Percentiles rank a stretch among this genome's conserved stretches.
Conservation (phyloP, 371 early-diverging fungal genomes). For the Mucor sp. region DNA sequence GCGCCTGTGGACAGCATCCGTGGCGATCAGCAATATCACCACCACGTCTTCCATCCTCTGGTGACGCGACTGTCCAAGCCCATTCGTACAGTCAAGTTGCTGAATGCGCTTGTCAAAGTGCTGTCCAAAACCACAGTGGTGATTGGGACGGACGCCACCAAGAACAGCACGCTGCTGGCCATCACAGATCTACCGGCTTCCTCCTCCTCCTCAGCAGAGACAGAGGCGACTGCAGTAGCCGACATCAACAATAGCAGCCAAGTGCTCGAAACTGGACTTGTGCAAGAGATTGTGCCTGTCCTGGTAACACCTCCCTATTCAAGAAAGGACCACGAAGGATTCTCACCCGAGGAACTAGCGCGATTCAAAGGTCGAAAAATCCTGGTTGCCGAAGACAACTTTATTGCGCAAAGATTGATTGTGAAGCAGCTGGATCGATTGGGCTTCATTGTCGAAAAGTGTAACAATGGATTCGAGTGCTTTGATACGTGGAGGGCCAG, state of each 20-base stretch:
- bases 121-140: neutral
- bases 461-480: constrained; percentile 49
- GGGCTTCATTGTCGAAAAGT: constrained; percentile 44
- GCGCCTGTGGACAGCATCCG: neutral
- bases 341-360: constrained; percentile 44
- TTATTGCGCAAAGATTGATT: constrained; percentile 44
- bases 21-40: neutral
- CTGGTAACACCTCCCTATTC: constrained; percentile 8
- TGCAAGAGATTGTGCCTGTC: neutral
- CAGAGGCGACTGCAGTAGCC: neutral
- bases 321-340: constrained; percentile 26
- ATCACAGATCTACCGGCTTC: neutral
- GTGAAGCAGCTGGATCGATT: constrained; percentile 41
- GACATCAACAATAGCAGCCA: neutral
- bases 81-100: constrained; percentile 47
- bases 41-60: constrained; percentile 31
- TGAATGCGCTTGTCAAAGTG: constrained; percentile 30
- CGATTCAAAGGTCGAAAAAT: constrained; percentile 42
- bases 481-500: constrained; percentile 40
- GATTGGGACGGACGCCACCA: neutral
- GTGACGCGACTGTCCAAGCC: constrained; percentile 57
- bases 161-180: neutral
- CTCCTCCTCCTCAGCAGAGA: neutral
- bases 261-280: neutral
- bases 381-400: constrained; percentile 47